Evolutionary conservation across 1,284 basidiomycete species (phyloP).

Genomic region (Tilletia horrida): DNA sequence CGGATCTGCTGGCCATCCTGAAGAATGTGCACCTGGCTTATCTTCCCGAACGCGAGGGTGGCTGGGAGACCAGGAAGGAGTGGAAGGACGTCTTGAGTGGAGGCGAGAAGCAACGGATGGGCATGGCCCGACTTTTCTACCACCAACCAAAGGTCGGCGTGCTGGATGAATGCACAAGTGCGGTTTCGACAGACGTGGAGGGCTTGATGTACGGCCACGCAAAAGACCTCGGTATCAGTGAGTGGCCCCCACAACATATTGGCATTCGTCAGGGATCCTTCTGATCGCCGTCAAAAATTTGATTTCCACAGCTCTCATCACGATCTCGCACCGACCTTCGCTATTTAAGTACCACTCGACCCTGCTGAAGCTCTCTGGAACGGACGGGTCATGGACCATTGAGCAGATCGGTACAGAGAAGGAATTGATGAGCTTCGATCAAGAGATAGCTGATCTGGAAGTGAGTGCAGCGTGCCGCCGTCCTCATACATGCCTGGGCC

Average conservation of each 20-base stretch:
- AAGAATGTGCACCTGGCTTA: conserved; percentile 79
- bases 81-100: conserved; percentile 75
- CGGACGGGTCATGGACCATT: conserved; percentile 70
- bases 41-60: conserved; percentile 80
- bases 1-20: conserved; percentile 71
- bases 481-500: no score
- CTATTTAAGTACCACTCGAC: conserved; percentile 69
- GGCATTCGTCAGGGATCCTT: not conserved
- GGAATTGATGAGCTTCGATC: conserved; percentile 66
- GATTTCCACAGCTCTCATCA: conserved; percentile 64
- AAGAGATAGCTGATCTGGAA: conserved; percentile 56
- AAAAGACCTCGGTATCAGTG: conserved; percentile 79
- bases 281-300: not conserved
- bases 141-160: conserved; percentile 67
- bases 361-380: conserved; percentile 68
- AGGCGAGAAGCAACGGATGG: conserved; percentile 77
- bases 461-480: conserved; percentile 4
- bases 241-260: conserved; percentile 20
- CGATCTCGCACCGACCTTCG: conserved; percentile 67
- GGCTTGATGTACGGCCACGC: conserved; percentile 92
- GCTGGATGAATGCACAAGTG: conserved; percentile 81
- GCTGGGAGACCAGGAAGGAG: conserved; percentile 73
- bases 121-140: conserved; percentile 70
- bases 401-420: conserved; percentile 68
- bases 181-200: conserved; percentile 93